Evolutionary conservation across 257 asterid genomes (phyloP), one percentile per base, ranked within the genome.

Genomic region (Thymus mandschuricus): DNA sequence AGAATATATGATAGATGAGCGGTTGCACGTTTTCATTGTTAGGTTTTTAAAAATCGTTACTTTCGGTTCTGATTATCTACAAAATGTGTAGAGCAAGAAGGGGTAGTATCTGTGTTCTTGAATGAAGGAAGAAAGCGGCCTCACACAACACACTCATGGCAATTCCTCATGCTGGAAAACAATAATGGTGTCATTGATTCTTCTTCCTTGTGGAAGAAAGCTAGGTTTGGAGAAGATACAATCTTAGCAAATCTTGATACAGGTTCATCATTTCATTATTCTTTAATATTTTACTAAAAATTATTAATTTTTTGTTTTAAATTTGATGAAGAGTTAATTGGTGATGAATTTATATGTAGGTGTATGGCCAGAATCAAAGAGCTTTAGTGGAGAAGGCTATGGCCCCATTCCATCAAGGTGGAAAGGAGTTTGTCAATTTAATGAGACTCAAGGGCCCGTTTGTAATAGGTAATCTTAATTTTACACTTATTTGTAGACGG

Each of bases 131-230:
- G 61, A 0, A 88, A 70, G 64, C 76, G 79, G 64, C 44, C 89
- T 59, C 97, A 94, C 79, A 94, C 99, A 5, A 83, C 96, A 5
- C 92, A 69, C 60, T 82, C 97, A 15, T 94, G 97, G 99, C 88
- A 84, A 1, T 94, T 89, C 75, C 83, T 89, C 30, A 54, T 12
- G 76, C 35, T 89, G 31, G 97, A 87, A 81, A 73, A 41, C 11
- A 10, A 76, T 8, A 10, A 76, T 8, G 89, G 88, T 2, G 66
- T 8, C 3, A 40, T 88, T 35, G 76, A 51, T 34, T 33, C 76
- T 0, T 51, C 79, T 5, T 89, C 96, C 0, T 6, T 86, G 4
- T 89, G 97, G 97, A 50, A 69, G 10, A 82, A 75, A 73, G 90
- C 96, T 13, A 81, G 79, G 6, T 91, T 65, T 33, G 97, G 96